Evolutionary conservation across 139 green algal genomes (phyloP).

Genomic region (Helicosporidium sp.): DNA sequence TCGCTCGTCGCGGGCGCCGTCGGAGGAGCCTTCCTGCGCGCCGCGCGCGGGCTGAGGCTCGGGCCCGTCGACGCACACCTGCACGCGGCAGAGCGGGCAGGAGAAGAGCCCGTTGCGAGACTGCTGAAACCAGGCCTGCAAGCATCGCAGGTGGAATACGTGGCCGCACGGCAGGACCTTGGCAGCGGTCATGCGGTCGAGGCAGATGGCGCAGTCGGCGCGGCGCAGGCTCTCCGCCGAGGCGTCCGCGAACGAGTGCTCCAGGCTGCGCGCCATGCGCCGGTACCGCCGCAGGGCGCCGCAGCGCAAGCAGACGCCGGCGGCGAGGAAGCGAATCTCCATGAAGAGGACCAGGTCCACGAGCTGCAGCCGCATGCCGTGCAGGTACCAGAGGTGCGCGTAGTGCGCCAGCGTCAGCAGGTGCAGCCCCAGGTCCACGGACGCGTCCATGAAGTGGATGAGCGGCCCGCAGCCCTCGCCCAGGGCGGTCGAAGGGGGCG

Average conservation of each 20-base stretch:
- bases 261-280: constrained; percentile 5
- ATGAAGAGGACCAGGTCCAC: constrained; percentile 62
- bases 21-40: no score
- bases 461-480: constrained; percentile 57
- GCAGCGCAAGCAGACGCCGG: constrained; percentile 55
- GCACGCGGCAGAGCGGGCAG: constrained; percentile 71
- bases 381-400: constrained; percentile 72
- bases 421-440: constrained; percentile 70
- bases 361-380: constrained; percentile 84
- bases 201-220: constrained; percentile 15
- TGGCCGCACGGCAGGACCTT: constrained; percentile 87
- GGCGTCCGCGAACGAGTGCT: constrained; percentile 4
- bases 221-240: constrained; percentile 1
- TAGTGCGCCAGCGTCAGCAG: constrained; percentile 66
- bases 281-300: constrained; percentile 44
- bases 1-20: not conserved
- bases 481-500: constrained; percentile 17
- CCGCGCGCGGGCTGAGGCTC: not conserved
- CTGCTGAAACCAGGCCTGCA: constrained; percentile 93
- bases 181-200: constrained; percentile 22
- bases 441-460: constrained; percentile 87
- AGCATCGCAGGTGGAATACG: constrained; percentile 83
- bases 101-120: constrained; percentile 13
- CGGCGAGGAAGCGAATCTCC: constrained; percentile 46
- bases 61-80: constrained; percentile 35